phyloP scores from a whole-genome alignment of 305 asterid genomes.

The Solanum hybrid region DNA sequence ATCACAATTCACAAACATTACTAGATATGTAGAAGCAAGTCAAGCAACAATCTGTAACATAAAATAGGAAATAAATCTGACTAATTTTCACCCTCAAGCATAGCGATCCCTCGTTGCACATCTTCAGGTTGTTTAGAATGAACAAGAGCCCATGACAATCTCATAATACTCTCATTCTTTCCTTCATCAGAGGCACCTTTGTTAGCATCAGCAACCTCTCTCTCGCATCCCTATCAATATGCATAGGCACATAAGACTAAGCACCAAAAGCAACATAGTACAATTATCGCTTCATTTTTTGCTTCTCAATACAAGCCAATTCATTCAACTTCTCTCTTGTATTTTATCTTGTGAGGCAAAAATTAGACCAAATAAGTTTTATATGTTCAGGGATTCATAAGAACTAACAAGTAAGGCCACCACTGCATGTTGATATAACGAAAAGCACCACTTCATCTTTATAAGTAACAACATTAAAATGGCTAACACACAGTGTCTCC shows the following conservation, averaged over 20 bases:
- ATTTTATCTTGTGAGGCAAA: background rate
- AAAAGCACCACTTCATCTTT: background rate
- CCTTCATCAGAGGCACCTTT: constrained; percentile 34
- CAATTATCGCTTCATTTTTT: background rate
- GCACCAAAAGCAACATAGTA: background rate
- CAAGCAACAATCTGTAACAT: background rate
- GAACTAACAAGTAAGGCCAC: background rate
- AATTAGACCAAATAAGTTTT: background rate
- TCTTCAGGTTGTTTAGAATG: constrained; percentile 60
- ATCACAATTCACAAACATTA: background rate
- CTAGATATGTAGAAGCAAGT: background rate
- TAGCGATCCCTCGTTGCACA: constrained; percentile 60
- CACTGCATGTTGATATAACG: background rate
- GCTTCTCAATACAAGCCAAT: background rate
- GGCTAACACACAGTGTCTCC: background rate
- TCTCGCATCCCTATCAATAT: constrained; percentile 51
- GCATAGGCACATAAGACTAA: background rate
- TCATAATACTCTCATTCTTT: constrained; percentile 49
- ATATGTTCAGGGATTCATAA: background rate
- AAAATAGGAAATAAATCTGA: background rate
- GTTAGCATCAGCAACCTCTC: constrained; percentile 51
- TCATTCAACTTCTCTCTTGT: background rate
- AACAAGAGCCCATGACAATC: constrained; percentile 77
- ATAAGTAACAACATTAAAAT: background rate
- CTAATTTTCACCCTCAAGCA: constrained; percentile 61